A percentile compares a stretch with the other conserved stretches of the same genome.
phyloP scores from a whole-genome alignment of 176 grass and related monocot genomes.

The Panicum miliaceum region DNA sequence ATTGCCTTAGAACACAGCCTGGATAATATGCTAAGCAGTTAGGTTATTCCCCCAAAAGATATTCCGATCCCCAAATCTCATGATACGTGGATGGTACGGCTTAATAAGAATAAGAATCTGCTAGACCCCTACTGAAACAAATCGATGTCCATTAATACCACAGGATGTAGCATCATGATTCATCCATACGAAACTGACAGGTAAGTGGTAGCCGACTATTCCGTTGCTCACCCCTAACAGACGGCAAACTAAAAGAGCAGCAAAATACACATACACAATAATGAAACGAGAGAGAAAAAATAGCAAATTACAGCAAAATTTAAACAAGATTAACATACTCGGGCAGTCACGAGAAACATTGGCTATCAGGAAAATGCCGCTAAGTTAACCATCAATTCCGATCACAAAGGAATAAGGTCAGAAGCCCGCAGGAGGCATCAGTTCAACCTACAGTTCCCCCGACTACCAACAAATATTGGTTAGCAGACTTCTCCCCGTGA shows the following conservation, averaged over 20 bases:
- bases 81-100: too few relatives aligned
- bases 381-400: constrained; percentile 45
- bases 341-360: constrained; percentile 31
- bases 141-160: too few relatives aligned
- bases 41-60: too few relatives aligned
- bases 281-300: not conserved
- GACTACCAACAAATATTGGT: constrained; percentile 53
- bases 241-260: not conserved
- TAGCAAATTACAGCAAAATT: constrained; percentile 4
- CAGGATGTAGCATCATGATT: too few relatives aligned
- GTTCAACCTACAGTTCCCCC: constrained; percentile 44
- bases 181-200: too few relatives aligned
- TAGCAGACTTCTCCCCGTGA: constrained; percentile 46
- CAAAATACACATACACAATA: constrained; percentile 5
- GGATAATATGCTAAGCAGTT: too few relatives aligned
- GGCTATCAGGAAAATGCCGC: constrained; percentile 62
- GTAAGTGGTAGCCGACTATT: too few relatives aligned
- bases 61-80: too few relatives aligned
- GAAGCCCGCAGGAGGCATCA: constrained; percentile 45
- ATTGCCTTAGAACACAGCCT: too few relatives aligned
- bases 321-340: constrained; percentile 35
- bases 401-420: constrained; percentile 57
- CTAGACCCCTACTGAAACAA: too few relatives aligned
- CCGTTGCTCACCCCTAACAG: too few relatives aligned
- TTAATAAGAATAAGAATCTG: too few relatives aligned